Percentiles rank a stretch among this genome's conserved stretches.
These are phyloP conservation scores for Kregervanrija pseudodelftensis DNA, from an alignment of 805 yeast species.

Conservation along the genomic window DNA sequence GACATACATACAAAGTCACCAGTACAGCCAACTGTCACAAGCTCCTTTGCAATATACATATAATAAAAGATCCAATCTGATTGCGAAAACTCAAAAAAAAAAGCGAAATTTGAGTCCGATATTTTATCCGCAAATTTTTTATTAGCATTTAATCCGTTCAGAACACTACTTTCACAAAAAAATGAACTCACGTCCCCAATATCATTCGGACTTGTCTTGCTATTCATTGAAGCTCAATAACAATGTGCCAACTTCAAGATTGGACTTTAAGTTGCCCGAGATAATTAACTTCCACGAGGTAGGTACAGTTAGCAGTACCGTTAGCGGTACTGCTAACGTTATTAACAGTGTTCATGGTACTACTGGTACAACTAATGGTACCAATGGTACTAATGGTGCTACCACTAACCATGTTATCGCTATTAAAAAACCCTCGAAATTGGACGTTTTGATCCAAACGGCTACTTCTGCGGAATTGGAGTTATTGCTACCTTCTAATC, in stretches of 20 bases:
- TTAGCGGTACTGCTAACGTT: conserved; percentile 10
- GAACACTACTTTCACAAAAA: too few relatives aligned
- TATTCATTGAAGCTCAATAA: conserved; percentile 23
- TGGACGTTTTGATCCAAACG: conserved; percentile 26
- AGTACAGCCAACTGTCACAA: too few relatives aligned
- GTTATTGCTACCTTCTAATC: conserved; percentile 2
- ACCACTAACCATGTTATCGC: neutral
- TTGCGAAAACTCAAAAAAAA: too few relatives aligned
- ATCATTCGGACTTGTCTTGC: conserved; percentile 22
- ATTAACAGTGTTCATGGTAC: conserved; percentile 3
- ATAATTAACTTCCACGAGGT: conserved; percentile 9
- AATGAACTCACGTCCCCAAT: neutral
- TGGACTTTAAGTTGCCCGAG: conserved; percentile 5
- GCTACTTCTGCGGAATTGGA: conserved; percentile 17
- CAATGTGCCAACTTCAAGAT: conserved; percentile 20
- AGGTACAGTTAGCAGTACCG: conserved; percentile 13
- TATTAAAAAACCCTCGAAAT: conserved; percentile 15
- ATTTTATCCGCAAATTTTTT: conserved; percentile 15
- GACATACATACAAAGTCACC: too few relatives aligned
- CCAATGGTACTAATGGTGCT: neutral
- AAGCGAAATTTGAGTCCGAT: conserved; percentile 18
- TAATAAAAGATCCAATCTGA: too few relatives aligned
- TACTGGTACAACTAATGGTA: neutral
- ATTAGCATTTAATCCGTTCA: too few relatives aligned
- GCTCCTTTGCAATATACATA: too few relatives aligned